A percentile compares a stretch with the other conserved stretches of the same genome.
Conservation (phyloP, 1,139 yeast species). For the Geotrichum europaeum region DNA sequence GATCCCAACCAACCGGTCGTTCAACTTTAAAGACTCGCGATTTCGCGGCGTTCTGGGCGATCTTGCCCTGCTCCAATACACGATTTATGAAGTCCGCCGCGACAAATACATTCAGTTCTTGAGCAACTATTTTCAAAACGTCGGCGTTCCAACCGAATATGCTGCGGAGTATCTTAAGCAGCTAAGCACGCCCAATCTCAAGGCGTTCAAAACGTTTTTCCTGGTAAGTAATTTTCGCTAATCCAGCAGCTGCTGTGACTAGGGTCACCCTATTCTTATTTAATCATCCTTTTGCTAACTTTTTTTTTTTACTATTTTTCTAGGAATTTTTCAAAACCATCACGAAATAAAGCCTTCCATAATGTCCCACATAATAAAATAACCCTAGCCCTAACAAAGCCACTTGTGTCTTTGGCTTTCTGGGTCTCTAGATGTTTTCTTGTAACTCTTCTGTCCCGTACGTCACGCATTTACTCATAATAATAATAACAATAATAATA, state of each 20-base stretch:
- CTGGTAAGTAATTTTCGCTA: slow-evolving; percentile 17
- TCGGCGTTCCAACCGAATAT: slow-evolving; percentile 30
- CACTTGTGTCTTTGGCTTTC: neutral
- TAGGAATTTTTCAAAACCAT: slow-evolving; percentile 9
- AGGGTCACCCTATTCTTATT: neutral
- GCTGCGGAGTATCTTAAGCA: slow-evolving; percentile 28
- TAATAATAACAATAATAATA: too few species aligned
- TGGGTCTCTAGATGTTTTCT: neutral
- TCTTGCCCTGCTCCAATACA: slow-evolving; percentile 61
- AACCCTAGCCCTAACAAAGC: neutral
- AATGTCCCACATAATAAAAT: neutral
- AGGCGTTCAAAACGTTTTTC: slow-evolving; percentile 31
- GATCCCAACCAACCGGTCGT: slow-evolving; percentile 66
- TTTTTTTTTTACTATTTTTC: neutral
- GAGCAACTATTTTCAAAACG: slow-evolving; percentile 27
- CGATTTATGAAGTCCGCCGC: slow-evolving; percentile 43
- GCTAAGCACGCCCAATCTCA: slow-evolving; percentile 24
- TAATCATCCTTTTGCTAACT: neutral
- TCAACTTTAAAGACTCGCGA: slow-evolving; percentile 72
- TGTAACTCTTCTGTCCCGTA: neutral
- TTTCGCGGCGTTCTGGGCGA: slow-evolving; percentile 70
- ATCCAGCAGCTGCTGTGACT: neutral
- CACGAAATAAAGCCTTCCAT: neutral
- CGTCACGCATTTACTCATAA: neutral
- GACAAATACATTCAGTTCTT: slow-evolving; percentile 28